Evolutionary conservation across 495 filamentous ascomycete species (phyloP).

Genomic region (Xylaria telfairii): DNA sequence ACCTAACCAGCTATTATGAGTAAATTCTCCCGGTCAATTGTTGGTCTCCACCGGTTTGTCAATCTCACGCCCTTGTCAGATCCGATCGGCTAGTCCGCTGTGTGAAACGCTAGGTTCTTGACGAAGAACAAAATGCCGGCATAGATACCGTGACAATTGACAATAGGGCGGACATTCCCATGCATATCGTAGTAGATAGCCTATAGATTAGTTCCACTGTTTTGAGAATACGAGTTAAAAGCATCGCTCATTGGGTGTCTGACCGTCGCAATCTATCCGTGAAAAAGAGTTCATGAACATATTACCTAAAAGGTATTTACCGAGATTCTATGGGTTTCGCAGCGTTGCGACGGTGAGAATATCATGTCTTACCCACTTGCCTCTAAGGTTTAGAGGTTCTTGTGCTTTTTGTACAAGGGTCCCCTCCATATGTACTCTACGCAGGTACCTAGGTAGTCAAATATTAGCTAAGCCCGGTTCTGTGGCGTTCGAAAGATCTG

Average conservation of each 20-base stretch:
- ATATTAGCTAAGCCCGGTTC: neutral
- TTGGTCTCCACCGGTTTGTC: conserved; percentile 1
- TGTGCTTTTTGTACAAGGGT: neutral
- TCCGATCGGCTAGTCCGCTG: conserved; percentile 12
- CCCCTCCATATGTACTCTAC: too few relatives aligned
- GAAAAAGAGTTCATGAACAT: neutral
- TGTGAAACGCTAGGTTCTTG: neutral
- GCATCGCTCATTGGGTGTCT: neutral
- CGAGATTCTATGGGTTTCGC: neutral
- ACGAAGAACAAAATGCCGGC: neutral
- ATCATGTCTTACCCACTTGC: neutral
- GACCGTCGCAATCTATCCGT: neutral
- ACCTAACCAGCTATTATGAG: neutral
- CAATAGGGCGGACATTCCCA: neutral
- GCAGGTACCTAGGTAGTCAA: too few relatives aligned
- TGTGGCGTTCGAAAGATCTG: conserved; percentile 12
- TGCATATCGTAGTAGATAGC: neutral
- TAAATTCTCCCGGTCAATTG: neutral
- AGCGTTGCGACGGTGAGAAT: neutral
- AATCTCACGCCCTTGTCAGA: conserved; percentile 16
- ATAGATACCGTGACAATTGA: neutral
- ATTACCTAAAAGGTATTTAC: neutral
- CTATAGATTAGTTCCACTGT: neutral
- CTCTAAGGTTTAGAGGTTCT: conserved; percentile 9
- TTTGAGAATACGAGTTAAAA: neutral